Evolutionary conservation across 257 asterid genomes (phyloP).

Genomic region (Solanum pinnatisectum): DNA sequence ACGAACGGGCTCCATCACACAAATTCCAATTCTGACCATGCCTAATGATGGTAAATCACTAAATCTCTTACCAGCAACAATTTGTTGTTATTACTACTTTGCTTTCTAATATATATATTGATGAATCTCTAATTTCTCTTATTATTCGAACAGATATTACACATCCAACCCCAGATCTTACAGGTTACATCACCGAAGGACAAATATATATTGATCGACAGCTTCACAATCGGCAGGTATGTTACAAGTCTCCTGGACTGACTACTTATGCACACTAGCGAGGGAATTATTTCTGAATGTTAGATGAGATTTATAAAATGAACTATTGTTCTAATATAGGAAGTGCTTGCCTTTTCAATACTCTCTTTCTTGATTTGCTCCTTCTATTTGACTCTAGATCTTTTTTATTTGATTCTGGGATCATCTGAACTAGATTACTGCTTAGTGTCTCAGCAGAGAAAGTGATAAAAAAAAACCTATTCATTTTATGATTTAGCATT

Average conservation of each 20-base stretch:
- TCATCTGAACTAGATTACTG: neutral
- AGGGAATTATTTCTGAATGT: neutral
- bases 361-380: neutral
- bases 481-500: neutral
- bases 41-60: constrained; percentile 78
- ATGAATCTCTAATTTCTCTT: neutral
- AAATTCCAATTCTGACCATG: constrained; percentile 94
- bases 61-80: neutral
- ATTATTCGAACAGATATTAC: constrained; percentile 70
- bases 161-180: constrained; percentile 99
- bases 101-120: neutral
- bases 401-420: neutral
- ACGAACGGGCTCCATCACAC: constrained; percentile 92
- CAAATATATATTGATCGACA: constrained; percentile 98
- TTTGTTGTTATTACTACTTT: neutral
- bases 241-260: neutral
- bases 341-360: neutral
- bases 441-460: neutral
- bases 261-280: neutral
- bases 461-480: neutral
- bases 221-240: constrained; percentile 52
- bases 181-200: constrained; percentile 98
- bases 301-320: neutral
- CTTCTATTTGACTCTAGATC: neutral
- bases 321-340: neutral